Evolutionary conservation across 345 rosid species (phyloP).

Genomic region (Pugionium dolabratum): DNA sequence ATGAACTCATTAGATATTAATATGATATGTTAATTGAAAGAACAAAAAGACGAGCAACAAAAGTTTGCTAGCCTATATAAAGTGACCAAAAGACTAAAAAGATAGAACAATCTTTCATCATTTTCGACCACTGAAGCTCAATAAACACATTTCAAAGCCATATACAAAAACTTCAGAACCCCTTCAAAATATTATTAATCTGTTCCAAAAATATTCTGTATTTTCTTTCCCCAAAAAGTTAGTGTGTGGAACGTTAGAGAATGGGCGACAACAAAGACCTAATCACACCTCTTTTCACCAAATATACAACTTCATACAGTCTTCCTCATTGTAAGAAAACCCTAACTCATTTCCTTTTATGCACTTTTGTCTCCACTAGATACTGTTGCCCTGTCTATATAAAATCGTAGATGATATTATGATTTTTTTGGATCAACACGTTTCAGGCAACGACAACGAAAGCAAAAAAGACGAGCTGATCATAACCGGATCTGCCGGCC

Average conservation of each 20-base stretch:
- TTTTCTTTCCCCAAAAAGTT: background rate
- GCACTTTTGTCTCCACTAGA: too few relatives aligned
- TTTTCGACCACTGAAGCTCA: background rate
- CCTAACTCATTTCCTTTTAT: background rate
- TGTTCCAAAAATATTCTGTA: too few relatives aligned
- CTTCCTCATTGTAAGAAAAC: conserved; percentile 18
- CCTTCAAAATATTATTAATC: background rate
- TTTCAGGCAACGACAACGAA: too few relatives aligned
- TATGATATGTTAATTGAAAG: background rate
- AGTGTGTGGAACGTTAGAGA: conserved; percentile 6
- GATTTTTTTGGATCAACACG: too few relatives aligned
- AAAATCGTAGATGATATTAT: too few relatives aligned
- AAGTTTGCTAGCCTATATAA: conserved; percentile 1
- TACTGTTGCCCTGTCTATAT: too few relatives aligned
- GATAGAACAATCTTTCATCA: background rate
- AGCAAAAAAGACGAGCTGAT: too few relatives aligned
- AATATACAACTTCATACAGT: conserved; percentile 15
- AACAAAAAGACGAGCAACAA: background rate
- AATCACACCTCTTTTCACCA: background rate
- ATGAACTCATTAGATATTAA: too few relatives aligned
- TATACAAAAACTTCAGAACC: background rate
- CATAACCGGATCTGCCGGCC: too few relatives aligned
- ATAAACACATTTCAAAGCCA: background rate
- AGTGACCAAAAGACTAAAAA: conserved; percentile 5
- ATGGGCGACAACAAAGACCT: conserved; percentile 23